Percentiles rank a stretch among this genome's conserved stretches.
Evolutionary conservation across 2,329 filamentous ascomycete species (phyloP).

Genomic region (Leptosphaerulina australis): DNA sequence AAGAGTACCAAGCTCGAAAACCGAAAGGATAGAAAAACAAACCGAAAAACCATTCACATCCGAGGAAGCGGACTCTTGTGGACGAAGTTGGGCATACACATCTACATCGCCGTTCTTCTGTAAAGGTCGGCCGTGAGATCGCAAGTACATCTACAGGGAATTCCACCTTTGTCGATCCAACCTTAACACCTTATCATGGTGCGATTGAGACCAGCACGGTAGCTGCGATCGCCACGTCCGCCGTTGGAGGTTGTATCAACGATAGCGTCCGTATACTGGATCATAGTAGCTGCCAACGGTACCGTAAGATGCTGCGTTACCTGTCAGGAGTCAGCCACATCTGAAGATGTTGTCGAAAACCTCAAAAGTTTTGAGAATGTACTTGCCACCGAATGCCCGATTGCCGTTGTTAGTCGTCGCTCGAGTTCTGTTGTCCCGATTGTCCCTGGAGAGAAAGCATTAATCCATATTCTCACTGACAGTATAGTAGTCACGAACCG

Average conservation of each 20-base stretch:
- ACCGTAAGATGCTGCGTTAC: conserved; percentile 7
- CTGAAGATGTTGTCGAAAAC: not conserved
- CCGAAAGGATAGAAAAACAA: not conserved
- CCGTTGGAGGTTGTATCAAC: conserved; percentile 16
- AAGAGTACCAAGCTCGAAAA: not conserved
- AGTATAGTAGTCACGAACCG: conserved; percentile 19
- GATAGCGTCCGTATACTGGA: conserved; percentile 31
- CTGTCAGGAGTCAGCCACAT: conserved; percentile 4
- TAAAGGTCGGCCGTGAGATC: not conserved
- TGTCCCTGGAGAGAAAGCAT: conserved; percentile 39
- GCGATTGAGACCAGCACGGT: not conserved
- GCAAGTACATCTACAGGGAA: conserved; percentile 30
- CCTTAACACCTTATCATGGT: no score
- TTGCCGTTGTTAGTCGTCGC: conserved; percentile 1
- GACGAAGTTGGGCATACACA: conserved; percentile 10
- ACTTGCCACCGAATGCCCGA: conserved; percentile 7
- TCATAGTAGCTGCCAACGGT: conserved; percentile 29
- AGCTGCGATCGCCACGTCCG: not conserved
- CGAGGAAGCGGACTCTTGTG: conserved; percentile 15
- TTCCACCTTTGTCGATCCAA: conserved; percentile 2
- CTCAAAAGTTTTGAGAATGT: not conserved
- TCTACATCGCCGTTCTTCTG: conserved; percentile 11
- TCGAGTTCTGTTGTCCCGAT: conserved; percentile 28
- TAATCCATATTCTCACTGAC: not conserved
- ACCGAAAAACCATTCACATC: not conserved